Evolutionary conservation across 768 basidiomycete species (phyloP).

Genomic region (Mycena pura): DNA sequence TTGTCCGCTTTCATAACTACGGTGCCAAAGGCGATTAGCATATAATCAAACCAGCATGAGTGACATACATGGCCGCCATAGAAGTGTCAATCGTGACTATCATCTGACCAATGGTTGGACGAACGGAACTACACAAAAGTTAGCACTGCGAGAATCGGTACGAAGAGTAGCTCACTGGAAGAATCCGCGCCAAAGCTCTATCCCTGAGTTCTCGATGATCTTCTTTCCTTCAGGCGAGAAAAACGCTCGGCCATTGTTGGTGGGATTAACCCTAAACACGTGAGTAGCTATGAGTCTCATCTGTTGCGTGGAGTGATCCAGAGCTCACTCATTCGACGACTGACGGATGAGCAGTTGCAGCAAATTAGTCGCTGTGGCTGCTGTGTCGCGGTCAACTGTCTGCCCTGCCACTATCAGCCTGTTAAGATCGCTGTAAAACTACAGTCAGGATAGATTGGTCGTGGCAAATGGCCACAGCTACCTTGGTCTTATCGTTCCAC

Average conservation of each 20-base stretch:
- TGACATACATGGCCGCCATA: conserved; percentile 50
- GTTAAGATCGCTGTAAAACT: conserved; percentile 34
- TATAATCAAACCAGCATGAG: not conserved
- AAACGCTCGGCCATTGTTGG: conserved; percentile 51
- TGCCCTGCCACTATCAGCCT: conserved; percentile 26
- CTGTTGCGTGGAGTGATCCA: not conserved
- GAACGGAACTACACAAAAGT: conserved; percentile 47
- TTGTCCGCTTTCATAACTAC: conserved; percentile 38
- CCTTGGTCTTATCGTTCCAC: conserved; percentile 44
- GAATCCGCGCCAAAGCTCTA: conserved; percentile 56
- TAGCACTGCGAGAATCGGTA: not conserved
- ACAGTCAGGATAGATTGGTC: not conserved
- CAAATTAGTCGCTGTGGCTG: conserved; percentile 50
- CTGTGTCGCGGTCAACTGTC: conserved; percentile 33
- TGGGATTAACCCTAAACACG: conserved; percentile 46
- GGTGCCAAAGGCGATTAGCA: not conserved
- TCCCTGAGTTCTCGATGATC: conserved; percentile 34
- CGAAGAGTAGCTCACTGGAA: conserved; percentile 49
- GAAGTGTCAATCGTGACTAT: conserved; percentile 56
- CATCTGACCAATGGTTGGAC: conserved; percentile 47
- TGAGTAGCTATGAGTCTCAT: not conserved
- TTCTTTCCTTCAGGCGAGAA: conserved; percentile 36
- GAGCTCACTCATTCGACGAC: conserved; percentile 49
- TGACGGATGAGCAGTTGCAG: conserved; percentile 58
- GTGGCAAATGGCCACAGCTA: conserved; percentile 25